A percentile compares a stretch with the other conserved stretches of the same genome.
phyloP scores from a whole-genome alignment of 1,284 basidiomycete species.

The Rhodotorula sp. region DNA sequence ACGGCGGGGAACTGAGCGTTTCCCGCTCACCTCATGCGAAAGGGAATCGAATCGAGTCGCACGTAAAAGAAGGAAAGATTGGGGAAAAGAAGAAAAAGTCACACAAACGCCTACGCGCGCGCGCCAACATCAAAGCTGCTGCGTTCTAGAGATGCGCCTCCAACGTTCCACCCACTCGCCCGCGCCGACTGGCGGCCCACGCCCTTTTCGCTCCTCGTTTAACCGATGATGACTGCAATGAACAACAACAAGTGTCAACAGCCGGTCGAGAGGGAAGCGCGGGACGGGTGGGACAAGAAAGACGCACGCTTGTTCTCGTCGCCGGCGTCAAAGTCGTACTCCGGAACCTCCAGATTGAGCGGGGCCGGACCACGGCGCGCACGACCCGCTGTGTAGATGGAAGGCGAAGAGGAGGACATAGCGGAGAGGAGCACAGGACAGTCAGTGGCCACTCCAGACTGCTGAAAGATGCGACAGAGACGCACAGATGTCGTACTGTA shows the following conservation, averaged over 20 bases:
- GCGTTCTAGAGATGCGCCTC: too few relatives aligned
- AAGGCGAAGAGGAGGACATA: too few relatives aligned
- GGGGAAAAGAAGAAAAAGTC: too few relatives aligned
- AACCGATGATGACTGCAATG: conserved; percentile 69
- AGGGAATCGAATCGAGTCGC: too few relatives aligned
- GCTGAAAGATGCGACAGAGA: not conserved
- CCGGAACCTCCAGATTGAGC: conserved; percentile 85
- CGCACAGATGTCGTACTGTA: conserved; percentile 1
- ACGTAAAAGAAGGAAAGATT: too few relatives aligned
- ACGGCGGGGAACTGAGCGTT: too few relatives aligned
- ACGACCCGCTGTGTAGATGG: conserved; percentile 53
- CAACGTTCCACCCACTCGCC: too few relatives aligned
- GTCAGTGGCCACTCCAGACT: not conserved
- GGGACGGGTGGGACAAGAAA: not conserved
- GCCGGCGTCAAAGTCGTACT: conserved; percentile 81
- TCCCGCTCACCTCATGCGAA: too few relatives aligned
- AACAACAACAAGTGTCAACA: not conserved
- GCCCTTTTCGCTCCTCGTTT: not conserved
- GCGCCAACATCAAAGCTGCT: too few relatives aligned
- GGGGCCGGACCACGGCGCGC: conserved; percentile 48
- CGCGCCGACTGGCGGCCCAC: not conserved
- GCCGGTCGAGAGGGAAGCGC: not conserved
- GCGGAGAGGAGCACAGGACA: too few relatives aligned
- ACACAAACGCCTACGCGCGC: too few relatives aligned
- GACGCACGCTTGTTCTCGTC: conserved; percentile 69